Conservation (phyloP, 1,139 yeast species). For the Ogataea hybrid region DNA sequence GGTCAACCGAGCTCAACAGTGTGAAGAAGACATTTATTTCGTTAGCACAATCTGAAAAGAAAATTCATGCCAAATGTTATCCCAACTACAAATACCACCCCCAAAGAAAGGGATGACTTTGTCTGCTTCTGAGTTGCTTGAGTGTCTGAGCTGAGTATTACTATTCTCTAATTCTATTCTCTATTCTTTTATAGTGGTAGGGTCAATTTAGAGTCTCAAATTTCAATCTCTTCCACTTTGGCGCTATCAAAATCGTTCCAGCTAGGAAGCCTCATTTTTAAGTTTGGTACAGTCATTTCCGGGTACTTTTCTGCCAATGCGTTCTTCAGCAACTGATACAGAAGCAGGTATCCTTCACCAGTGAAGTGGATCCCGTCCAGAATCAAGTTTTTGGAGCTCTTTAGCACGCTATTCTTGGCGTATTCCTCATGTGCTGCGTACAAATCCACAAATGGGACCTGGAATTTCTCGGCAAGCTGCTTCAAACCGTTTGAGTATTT, state of each 20-base stretch:
- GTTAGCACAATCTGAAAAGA: slow-evolving; percentile 41
- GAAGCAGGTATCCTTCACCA: slow-evolving; percentile 54
- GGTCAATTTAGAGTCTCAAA: slow-evolving; percentile 2
- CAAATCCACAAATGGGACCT: slow-evolving; percentile 54
- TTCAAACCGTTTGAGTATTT: slow-evolving; percentile 50
- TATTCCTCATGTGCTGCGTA: slow-evolving; percentile 40
- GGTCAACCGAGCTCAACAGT: slow-evolving; percentile 42
- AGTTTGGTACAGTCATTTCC: slow-evolving; percentile 33
- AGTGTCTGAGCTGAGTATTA: neutral
- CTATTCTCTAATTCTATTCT: neutral
- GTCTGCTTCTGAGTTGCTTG: neutral
- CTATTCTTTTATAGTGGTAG: slow-evolving; percentile 1
- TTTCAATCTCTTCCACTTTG: slow-evolving; percentile 12
- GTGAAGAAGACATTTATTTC: slow-evolving; percentile 39
- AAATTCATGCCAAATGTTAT: slow-evolving; percentile 39
- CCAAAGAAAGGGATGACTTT: slow-evolving; percentile 23
- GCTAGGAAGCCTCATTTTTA: slow-evolving; percentile 22
- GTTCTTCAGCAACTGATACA: slow-evolving; percentile 43
- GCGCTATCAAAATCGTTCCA: slow-evolving; percentile 17
- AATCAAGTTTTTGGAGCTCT: slow-evolving; percentile 14
- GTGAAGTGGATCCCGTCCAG: slow-evolving; percentile 63
- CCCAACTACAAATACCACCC: slow-evolving; percentile 47
- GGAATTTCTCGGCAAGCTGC: slow-evolving; percentile 42
- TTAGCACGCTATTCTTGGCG: slow-evolving; percentile 8
- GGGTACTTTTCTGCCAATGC: slow-evolving; percentile 46